Evolutionary conservation across 2,329 filamentous ascomycete genomes (phyloP), one percentile per base, ranked within the genome.

Genomic region (Zymoseptoria crescenta): DNA sequence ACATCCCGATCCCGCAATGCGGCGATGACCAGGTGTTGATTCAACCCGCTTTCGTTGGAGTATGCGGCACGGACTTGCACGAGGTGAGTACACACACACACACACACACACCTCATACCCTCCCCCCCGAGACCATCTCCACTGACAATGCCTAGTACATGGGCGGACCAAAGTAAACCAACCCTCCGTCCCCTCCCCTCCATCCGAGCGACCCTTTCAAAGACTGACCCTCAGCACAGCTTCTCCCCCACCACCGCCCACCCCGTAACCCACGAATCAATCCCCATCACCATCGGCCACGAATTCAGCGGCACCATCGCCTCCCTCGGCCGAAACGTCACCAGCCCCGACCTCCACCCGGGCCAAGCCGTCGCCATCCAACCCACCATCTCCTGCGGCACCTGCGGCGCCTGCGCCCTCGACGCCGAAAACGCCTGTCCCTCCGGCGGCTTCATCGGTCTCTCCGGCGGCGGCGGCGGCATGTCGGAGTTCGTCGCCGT

Each of bases 231-330:
- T 4, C 59, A 13, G 77, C 76, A n/a, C 2, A 79, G 73, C 27
- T 78, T 81, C 70, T 77, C 79, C 1, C 81, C 82, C 2, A 67
- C 68, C 6, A 71, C 70, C 6, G 81, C 83, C 0, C 85, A 87
- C 65, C 79, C 79, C 1, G 70, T 87, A 21, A 87, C 84, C 0
- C 74, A 78, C 30, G 81, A 82, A 58, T 76, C 74, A 0, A 76
- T 83, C 41, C 85, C 84, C 3, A 76, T 87, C 8, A 84, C 68
- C 0, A 74, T 87, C 8, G 85, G 86, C 27, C 85, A 88, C 67
- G 86, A 88, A 67, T 85, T 87, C 70, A 81, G 79, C 3, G 85
- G 85, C 9, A 77, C 79, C 1, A 75, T 88, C 30, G 76, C 79
- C 9, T 82, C 85, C 63, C 73, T 87, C n/a, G 84, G 84, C 0